phyloP scores from a whole-genome alignment of 2,329 filamentous ascomycete species.

The Myotisia sp. region DNA sequence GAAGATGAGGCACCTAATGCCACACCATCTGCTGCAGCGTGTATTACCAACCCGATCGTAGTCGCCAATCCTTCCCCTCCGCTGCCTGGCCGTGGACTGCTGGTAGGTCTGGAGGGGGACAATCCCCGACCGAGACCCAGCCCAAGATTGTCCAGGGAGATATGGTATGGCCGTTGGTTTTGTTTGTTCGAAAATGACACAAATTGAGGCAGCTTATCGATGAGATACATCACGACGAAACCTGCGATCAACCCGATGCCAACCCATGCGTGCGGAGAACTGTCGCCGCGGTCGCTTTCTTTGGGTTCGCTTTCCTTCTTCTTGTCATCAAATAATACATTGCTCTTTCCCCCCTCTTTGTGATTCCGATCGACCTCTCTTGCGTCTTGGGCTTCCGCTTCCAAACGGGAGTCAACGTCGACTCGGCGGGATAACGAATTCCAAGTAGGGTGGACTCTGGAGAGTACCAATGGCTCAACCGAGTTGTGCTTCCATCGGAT shows the following conservation, averaged over 20 bases:
- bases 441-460: conserved; percentile 11
- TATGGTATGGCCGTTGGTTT: conserved; percentile 60
- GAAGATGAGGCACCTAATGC: conserved; percentile 84
- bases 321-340: not conserved
- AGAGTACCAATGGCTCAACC: not conserved
- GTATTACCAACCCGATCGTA: conserved; percentile 87
- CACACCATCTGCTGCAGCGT: conserved; percentile 88
- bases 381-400: not conserved
- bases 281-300: conserved; percentile 34
- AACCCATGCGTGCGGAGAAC: conserved; percentile 57
- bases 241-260: conserved; percentile 75
- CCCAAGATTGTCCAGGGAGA: conserved; percentile 71
- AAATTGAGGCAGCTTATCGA: conserved; percentile 71
- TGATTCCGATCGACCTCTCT: not conserved
- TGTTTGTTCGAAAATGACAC: conserved; percentile 50
- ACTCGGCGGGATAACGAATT: not conserved
- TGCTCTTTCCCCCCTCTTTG: not conserved
- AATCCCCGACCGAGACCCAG: conserved; percentile 36
- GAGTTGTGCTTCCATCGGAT: conserved; percentile 8
- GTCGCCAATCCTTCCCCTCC: conserved; percentile 50
- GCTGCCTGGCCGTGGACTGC: conserved; percentile 18
- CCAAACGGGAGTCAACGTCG: not conserved
- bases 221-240: conserved; percentile 92
- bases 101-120: conserved; percentile 26
- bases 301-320: conserved; percentile 28